Base-by-base conservation (phyloP, 1,139 yeast genomes). In the Yamadazyma taylorii region DNA sequence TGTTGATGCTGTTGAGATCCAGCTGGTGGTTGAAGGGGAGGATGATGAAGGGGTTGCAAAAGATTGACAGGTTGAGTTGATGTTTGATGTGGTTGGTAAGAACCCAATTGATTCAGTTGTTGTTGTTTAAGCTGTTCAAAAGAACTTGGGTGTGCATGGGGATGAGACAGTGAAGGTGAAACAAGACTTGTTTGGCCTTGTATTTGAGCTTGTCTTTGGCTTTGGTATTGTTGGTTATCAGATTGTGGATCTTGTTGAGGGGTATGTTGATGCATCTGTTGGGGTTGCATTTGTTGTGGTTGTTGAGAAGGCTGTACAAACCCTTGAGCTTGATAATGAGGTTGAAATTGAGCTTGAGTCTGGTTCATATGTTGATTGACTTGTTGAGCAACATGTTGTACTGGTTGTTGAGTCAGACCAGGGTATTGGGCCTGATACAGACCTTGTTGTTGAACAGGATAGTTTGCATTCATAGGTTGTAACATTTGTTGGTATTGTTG, bases 111-210 rank as follows among this genome's bases (percentile, higher is more conserved):
- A 15, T 30, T 28, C 24, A 10, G 45, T 14, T 40, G 50, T n/a
- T 37, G 48, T 23, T 35, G 51, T 35, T 42, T 50, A 21, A 33
- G 46, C 21, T 45, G 47, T 43, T 23, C 12, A 27, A 8, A 7
- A 10, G 30, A 15, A 15, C 30, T 4, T 15, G n/a, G n/a, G n/a
- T n/a, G n/a, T n/a, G 30, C 5, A 16, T 24, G 21, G 22, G 27
- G 23, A n/a, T 24, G 28, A 7, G 23, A 27, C 17, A 9, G 36
- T 17, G 24, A 23, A 15, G 21, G 24, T 17, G 17, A 34, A 25
- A 32, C 29, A 31, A 27, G 36, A 16, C 29, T 29, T 14, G 24
- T 24, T 19, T 33, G 39, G 10, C 24, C 33, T 13, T 29, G 39
- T 21, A 30, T 17, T 11, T 34, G 32, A 19, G 36, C 33, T 14